A percentile compares a stretch with the other conserved stretches of the same genome.
phyloP scores from a whole-genome alignment of 768 basidiomycete genomes.

The Heimioporus sp. region DNA sequence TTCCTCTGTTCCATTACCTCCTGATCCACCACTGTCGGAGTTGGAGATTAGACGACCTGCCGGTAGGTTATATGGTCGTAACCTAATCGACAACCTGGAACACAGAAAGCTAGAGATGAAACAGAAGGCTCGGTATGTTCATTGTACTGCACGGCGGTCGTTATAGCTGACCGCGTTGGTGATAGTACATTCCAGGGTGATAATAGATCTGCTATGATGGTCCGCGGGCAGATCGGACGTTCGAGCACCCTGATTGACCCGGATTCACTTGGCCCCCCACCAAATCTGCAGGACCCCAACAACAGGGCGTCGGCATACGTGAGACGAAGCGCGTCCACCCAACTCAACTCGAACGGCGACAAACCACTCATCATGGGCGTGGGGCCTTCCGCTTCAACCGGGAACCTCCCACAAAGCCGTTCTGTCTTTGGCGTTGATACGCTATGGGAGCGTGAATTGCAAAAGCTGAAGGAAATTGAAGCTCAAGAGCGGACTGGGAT shows the following conservation, averaged over 20 bases:
- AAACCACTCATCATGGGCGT: conserved; percentile 24
- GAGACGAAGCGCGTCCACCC: conserved; percentile 54
- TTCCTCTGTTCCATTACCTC: conserved; percentile 29
- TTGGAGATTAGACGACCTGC: conserved; percentile 47
- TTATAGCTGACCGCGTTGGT: conserved; percentile 1
- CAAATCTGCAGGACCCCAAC: conserved; percentile 43
- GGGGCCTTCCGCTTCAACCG: conserved; percentile 32
- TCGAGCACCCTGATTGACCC: conserved; percentile 76
- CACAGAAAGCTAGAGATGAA: conserved; percentile 79
- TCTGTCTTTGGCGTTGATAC: conserved; percentile 95
- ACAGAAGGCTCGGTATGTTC: conserved; percentile 74
- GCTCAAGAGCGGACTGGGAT: conserved; percentile 58
- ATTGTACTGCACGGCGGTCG: background rate
- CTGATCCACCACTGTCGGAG: conserved; percentile 32
- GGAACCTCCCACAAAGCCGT: conserved; percentile 43
- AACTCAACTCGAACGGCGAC: conserved; percentile 59
- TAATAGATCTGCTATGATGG: conserved; percentile 92
- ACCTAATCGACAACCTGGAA: conserved; percentile 89
- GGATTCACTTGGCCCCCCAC: conserved; percentile 50
- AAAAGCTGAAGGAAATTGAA: conserved; percentile 76
- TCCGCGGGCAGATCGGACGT: conserved; percentile 52
- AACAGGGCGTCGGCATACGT: conserved; percentile 42
- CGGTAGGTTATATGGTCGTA: conserved; percentile 85
- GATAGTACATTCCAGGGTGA: conserved; percentile 85
- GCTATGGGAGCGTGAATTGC: conserved; percentile 89